Evolutionary conservation across 768 basidiomycete species (phyloP).

Genomic region (Leccinum rimulosum): DNA sequence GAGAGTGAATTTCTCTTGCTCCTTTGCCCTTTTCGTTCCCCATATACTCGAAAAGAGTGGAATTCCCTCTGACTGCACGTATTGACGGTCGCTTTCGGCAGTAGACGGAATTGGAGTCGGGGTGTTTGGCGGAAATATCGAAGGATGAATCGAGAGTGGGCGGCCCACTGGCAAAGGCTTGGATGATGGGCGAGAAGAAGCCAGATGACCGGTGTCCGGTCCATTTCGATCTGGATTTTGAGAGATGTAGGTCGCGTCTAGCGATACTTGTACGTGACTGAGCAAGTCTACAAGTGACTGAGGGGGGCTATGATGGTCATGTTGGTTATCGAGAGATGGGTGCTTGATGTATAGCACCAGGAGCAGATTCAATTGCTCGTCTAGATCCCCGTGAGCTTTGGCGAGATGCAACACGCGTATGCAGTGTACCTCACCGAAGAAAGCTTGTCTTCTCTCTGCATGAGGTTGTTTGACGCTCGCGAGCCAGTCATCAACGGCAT

Average conservation of each 20-base stretch:
- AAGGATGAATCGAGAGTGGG: constrained; percentile 45
- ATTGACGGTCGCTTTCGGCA: constrained; percentile 69
- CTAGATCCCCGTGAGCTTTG: constrained; percentile 33
- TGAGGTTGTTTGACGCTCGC: constrained; percentile 38
- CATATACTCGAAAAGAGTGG: constrained; percentile 69
- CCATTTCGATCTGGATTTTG: constrained; percentile 37
- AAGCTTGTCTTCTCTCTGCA: constrained; percentile 61
- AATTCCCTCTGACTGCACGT: constrained; percentile 76
- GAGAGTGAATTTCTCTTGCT: constrained; percentile 60
- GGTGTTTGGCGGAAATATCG: constrained; percentile 78
- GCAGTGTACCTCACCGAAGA: constrained; percentile 59
- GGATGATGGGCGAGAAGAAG: constrained; percentile 56
- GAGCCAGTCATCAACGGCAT: constrained; percentile 56
- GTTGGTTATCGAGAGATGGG: constrained; percentile 33
- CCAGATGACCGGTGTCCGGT: constrained; percentile 38
- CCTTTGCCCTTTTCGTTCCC: constrained; percentile 53
- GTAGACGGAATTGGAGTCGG: constrained; percentile 82
- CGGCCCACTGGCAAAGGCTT: constrained; percentile 31
- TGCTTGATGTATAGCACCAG: constrained; percentile 37
- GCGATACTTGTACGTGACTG: constrained; percentile 68
- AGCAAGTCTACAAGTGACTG: constrained; percentile 54
- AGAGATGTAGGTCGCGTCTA: constrained; percentile 81
- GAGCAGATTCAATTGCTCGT: constrained; percentile 54
- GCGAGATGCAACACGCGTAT: constrained; percentile 4
- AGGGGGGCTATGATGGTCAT: constrained; percentile 29